A percentile compares a stretch with the other conserved stretches of the same genome.
phyloP scores from a whole-genome alignment of 768 basidiomycete species.

The Boletus bicolor region DNA sequence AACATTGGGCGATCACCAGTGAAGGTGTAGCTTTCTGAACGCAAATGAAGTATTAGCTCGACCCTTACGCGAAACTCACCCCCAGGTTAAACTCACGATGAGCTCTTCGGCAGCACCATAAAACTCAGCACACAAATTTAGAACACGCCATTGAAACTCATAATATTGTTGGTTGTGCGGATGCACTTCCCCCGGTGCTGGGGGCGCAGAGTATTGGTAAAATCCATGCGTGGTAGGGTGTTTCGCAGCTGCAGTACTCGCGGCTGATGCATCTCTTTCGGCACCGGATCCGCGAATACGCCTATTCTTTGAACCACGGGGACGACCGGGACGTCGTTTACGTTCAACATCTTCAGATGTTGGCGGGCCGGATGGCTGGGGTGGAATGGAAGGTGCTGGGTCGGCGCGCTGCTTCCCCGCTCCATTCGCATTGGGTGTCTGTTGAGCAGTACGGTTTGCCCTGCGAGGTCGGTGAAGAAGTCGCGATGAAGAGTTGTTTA shows the following conservation, averaged over 20 bases:
- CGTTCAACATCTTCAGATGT: conserved; percentile 37
- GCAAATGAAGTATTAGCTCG: conserved; percentile 7
- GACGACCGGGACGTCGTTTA: conserved; percentile 76
- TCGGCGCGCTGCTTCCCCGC: conserved; percentile 20
- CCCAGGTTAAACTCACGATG: conserved; percentile 50
- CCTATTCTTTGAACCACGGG: conserved; percentile 76
- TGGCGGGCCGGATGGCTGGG: conserved; percentile 18
- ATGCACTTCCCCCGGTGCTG: conserved; percentile 47
- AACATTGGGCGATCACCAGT: conserved; percentile 75
- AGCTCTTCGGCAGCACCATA: conserved; percentile 84
- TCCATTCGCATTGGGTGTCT: conserved; percentile 11
- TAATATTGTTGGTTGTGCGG: conserved; percentile 76
- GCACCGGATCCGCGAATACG: conserved; percentile 39
- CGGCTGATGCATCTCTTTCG: conserved; percentile 22
- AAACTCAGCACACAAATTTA: conserved; percentile 82
- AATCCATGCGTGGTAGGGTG: conserved; percentile 38
- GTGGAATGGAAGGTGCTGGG: conserved; percentile 28
- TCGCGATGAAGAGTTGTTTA: conserved; percentile 2
- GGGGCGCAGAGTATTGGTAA: conserved; percentile 42
- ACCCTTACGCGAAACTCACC: conserved; percentile 5
- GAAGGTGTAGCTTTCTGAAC: conserved; percentile 56
- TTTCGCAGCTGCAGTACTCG: conserved; percentile 24
- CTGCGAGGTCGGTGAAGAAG: conserved; percentile 12
- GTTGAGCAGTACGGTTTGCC: conserved; percentile 22
- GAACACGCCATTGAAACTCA: conserved; percentile 82